Conservation (phyloP, 441 rosid genomes). For the Rhodomyrtus psidioides region DNA sequence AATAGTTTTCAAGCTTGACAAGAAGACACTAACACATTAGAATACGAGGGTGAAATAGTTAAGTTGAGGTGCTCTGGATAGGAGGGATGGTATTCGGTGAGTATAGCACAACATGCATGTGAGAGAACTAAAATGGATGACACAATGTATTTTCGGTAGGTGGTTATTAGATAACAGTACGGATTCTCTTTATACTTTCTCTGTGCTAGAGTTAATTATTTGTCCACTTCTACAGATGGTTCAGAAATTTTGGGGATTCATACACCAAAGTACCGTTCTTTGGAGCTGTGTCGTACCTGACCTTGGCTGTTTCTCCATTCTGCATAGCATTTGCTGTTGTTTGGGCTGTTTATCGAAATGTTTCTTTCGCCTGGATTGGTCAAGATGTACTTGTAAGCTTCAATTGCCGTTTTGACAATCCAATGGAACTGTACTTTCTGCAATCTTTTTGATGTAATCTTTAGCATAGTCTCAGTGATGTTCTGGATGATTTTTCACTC, state of each 20-base stretch:
- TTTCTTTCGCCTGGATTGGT: slow-evolving; percentile 86
- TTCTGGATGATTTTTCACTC: not conserved
- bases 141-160: not conserved
- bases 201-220: not conserved
- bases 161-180: not conserved
- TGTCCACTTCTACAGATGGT: slow-evolving; percentile 50
- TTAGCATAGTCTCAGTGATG: not conserved
- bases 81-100: not conserved
- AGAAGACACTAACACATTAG: not conserved
- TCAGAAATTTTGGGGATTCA: slow-evolving; percentile 59
- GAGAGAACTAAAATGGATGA: not conserved
- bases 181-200: not conserved
- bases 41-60: not conserved
- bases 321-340: slow-evolving; percentile 86
- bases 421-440: not conserved
- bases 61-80: not conserved
- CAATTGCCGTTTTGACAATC: not conserved
- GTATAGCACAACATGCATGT: not conserved
- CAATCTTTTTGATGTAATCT: not conserved
- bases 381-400: slow-evolving; percentile 92
- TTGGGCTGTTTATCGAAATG: slow-evolving; percentile 52
- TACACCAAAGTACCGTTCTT: slow-evolving; percentile 70
- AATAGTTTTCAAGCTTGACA: not conserved
- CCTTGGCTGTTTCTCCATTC: slow-evolving; percentile 87
- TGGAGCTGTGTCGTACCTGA: slow-evolving; percentile 83